These are phyloP conservation scores for Centella asiatica DNA, from an alignment of 129 eudicot genomes.

Conservation along the genomic window DNA sequence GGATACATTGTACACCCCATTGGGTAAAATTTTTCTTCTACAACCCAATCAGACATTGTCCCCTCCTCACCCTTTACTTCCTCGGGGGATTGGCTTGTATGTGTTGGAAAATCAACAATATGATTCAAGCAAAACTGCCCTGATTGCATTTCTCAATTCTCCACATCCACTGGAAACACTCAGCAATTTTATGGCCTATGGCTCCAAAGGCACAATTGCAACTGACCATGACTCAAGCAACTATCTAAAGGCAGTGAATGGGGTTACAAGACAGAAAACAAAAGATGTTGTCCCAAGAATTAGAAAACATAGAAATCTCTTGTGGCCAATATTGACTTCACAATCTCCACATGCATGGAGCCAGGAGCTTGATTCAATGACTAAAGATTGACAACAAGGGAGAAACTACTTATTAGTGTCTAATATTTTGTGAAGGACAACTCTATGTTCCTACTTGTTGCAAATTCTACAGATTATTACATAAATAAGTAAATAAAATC, in stretches of 20 bases:
- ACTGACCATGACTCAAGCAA: conserved; percentile 93
- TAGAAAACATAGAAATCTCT: conserved; percentile 33
- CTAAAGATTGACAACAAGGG: too few relatives aligned
- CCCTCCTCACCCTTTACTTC: conserved; percentile 80
- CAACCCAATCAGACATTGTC: conserved; percentile 76
- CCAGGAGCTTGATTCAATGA: too few relatives aligned
- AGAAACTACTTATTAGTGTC: too few relatives aligned
- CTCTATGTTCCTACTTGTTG: too few relatives aligned
- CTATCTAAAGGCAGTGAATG: conserved; percentile 72
- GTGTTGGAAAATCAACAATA: conserved; percentile 33
- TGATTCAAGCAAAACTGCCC: conserved; percentile 34
- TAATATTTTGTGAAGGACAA: too few relatives aligned
- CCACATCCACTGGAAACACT: conserved; percentile 86
- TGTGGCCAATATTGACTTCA: conserved; percentile 70
- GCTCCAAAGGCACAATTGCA: conserved; percentile 72
- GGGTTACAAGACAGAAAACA: conserved; percentile 57
- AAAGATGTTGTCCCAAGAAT: conserved; percentile 21
- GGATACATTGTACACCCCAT: conserved; percentile 66
- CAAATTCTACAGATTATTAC: too few relatives aligned
- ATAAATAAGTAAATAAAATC: too few relatives aligned
- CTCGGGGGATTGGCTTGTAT: conserved; percentile 58
- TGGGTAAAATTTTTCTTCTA: conserved; percentile 82
- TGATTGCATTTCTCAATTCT: conserved; percentile 55
- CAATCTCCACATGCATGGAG: conserved; percentile 73
- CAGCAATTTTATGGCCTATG: conserved; percentile 72